Evolutionary conservation across 176 grass and related monocot species (phyloP).

Genomic region (Canna indica): DNA sequence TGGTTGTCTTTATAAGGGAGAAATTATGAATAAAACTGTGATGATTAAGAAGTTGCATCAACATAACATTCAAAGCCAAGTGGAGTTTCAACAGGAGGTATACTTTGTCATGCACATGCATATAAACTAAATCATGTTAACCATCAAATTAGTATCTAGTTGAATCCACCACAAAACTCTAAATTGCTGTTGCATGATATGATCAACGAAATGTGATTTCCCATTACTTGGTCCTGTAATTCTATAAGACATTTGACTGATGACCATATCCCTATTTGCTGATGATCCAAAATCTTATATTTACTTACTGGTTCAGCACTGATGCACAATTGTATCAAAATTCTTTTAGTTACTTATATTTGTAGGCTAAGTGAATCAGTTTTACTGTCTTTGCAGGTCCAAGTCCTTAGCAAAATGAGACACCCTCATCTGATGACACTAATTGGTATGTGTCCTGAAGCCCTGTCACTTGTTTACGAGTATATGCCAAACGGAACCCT

Average conservation of each 20-base stretch:
- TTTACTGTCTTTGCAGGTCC: constrained; percentile 32
- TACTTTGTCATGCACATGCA: background rate
- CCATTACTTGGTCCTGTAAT: background rate
- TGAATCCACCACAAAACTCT: background rate
- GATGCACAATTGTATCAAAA: background rate
- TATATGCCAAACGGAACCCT: constrained; percentile 55
- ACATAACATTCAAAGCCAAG: constrained; percentile 23
- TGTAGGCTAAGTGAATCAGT: background rate
- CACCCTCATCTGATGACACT: constrained; percentile 70
- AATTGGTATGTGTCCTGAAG: constrained; percentile 54
- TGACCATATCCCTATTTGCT: too few relatives aligned
- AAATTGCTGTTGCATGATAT: background rate
- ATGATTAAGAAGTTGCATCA: constrained; percentile 57
- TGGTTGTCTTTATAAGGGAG: constrained; percentile 62
- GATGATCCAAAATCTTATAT: too few relatives aligned
- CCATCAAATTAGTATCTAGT: background rate
- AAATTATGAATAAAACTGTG: constrained; percentile 55
- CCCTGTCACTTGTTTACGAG: constrained; percentile 48
- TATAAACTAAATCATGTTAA: background rate
- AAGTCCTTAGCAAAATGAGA: constrained; percentile 57
- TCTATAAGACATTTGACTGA: background rate
- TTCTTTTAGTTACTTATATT: background rate
- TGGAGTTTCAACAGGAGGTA: constrained; percentile 76
- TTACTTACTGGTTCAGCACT: too few relatives aligned
- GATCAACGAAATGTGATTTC: background rate